phyloP scores from a whole-genome alignment of 2,329 filamentous ascomycete genomes.

The Aspergillus sojae region DNA sequence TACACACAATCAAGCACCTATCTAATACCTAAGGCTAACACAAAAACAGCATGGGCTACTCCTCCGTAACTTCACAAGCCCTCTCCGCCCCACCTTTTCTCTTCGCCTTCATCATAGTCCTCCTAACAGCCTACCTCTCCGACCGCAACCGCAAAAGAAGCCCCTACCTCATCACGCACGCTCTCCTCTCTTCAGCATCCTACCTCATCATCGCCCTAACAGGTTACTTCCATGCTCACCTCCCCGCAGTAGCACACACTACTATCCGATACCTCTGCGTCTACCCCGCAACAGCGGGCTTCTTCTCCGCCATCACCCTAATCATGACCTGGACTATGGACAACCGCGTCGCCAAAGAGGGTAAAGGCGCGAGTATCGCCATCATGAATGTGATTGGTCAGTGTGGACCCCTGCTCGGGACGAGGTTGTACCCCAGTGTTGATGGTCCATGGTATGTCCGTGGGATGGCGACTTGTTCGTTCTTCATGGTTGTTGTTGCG shows the following conservation, averaged over 20 bases:
- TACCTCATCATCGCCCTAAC: slow-evolving; percentile 63
- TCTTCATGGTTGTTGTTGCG: slow-evolving; percentile 65
- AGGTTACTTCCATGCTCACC: slow-evolving; percentile 44
- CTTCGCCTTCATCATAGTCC: slow-evolving; percentile 70
- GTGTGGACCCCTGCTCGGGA: slow-evolving; percentile 70
- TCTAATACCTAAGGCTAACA: not conserved
- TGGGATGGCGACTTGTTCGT: slow-evolving; percentile 66
- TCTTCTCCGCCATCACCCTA: slow-evolving; percentile 81
- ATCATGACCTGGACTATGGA: slow-evolving; percentile 89
- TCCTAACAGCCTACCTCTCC: slow-evolving; percentile 72
- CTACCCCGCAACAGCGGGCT: slow-evolving; percentile 77
- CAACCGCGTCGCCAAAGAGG: slow-evolving; percentile 71
- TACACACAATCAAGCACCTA: not conserved
- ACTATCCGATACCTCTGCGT: slow-evolving; percentile 69
- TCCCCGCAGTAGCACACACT: slow-evolving; percentile 36
- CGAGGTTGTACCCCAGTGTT: slow-evolving; percentile 61
- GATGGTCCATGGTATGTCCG: slow-evolving; percentile 64
- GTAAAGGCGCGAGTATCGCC: slow-evolving; percentile 75
- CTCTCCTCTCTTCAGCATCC: slow-evolving; percentile 68
- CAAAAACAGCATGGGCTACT: slow-evolving; percentile 66
- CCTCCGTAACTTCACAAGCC: slow-evolving; percentile 68
- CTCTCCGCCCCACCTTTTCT: slow-evolving; percentile 82
- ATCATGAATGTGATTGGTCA: slow-evolving; percentile 57
- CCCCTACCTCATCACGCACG: slow-evolving; percentile 68
- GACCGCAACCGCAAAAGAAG: slow-evolving; percentile 67